Base-by-base conservation (phyloP, 345 rosid species). In the Acer yangbiense region DNA sequence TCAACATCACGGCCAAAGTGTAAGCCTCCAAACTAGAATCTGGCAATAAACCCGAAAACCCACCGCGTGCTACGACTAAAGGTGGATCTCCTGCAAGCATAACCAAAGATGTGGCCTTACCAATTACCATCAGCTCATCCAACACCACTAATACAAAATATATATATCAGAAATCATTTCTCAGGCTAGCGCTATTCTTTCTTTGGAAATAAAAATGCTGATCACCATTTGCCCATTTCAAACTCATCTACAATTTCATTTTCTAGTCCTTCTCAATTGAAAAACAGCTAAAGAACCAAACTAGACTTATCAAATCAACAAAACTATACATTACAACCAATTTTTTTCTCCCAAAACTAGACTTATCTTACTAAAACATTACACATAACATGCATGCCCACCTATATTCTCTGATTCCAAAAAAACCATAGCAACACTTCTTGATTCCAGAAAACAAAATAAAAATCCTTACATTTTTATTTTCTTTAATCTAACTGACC, bases 31-130 rank as follows among this genome's bases (percentile, higher is more conserved):
- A 0, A 82, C 97, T 94, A 23, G 95, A 94, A 83, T 89, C 93
- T 0, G 97, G 90, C 17, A 94, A 83, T 48, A 96, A 16, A 74
- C 99, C 99, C 1, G 98, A 94, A 83, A 94, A 92, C 55, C 99
- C 99, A 39, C 98, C 99, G 23, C 88, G 92, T 25, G 99, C 99
- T 1, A 96, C 66, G 29, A 96, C 85, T 21, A 80, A 76, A n/a
- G 99, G 98, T 35, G 79, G 65, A 32, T 80, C 73, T 58, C 98
- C 99, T 96, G 90, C 92, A 82, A 78, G 69, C 58, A 52, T 11
- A 63, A 67, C 9, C 43, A 64, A 79, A 68, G 52, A 69, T 52
- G 39, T 66, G 21, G 76, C 58, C 44, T 23, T 71, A 72, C 39
- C 14, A 52, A 32, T 23, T 71, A 72, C 39, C 9, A 52, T 67